A percentile compares a stretch with the other conserved stretches of the same genome.
These are phyloP conservation scores for Medicago lupulina DNA, from an alignment of 306 rosid genomes.

Conservation along the genomic window DNA sequence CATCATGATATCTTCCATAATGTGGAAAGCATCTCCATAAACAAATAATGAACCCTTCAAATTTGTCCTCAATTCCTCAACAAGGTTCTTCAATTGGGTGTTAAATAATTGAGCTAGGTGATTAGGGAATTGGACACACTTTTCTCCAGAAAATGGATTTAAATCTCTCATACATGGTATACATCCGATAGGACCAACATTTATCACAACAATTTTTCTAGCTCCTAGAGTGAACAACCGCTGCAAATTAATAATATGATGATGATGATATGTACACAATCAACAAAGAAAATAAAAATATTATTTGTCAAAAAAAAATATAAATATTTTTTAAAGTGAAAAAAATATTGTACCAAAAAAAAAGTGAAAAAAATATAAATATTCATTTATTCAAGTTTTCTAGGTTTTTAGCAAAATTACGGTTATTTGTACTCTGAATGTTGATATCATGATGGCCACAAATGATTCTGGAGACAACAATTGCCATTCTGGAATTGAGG, in stretches of 20 bases:
- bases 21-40: conserved; percentile 61
- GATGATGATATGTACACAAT: neutral
- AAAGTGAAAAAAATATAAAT: neutral
- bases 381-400: neutral
- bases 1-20: conserved; percentile 33
- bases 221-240: conserved; percentile 69
- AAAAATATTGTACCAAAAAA: too few relatives aligned
- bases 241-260: conserved; percentile 46
- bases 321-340: neutral
- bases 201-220: conserved; percentile 62
- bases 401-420: conserved; percentile 42
- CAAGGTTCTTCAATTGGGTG: conserved; percentile 54
- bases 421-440: conserved; percentile 57
- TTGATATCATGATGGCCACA: conserved; percentile 61
- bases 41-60: conserved; percentile 57
- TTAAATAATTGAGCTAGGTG: conserved; percentile 61
- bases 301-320: too few relatives aligned
- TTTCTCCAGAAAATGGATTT: conserved; percentile 50
- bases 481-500: conserved; percentile 51
- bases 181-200: conserved; percentile 85
- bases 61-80: conserved; percentile 47
- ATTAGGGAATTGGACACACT: conserved; percentile 62
- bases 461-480: conserved; percentile 59
- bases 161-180: conserved; percentile 67
- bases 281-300: neutral